Percentiles rank a stretch among this genome's conserved stretches.
Evolutionary conservation across 176 grass and related monocot species (phyloP).

Genomic region (Hyparrhenia diplandra): DNA sequence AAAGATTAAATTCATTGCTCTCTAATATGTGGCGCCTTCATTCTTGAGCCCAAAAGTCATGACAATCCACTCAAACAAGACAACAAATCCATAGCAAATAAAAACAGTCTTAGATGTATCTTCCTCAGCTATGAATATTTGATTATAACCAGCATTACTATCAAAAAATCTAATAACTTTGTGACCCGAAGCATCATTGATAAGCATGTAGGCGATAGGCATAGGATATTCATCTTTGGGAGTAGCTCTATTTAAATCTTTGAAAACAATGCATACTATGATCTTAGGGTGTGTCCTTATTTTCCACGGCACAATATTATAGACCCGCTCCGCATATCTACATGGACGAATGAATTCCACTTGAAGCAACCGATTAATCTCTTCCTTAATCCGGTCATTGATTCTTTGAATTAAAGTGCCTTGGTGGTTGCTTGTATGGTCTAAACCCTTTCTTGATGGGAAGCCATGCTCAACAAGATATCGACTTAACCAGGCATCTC

Average conservation of each 20-base stretch:
- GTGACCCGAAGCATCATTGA: background rate
- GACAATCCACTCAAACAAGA: background rate
- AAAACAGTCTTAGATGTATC: background rate
- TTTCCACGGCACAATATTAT: background rate
- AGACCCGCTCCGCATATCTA: background rate
- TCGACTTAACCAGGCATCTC: background rate
- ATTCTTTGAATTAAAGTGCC: background rate
- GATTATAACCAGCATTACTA: background rate
- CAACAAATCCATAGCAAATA: background rate
- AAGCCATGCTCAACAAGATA: background rate
- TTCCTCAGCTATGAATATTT: background rate
- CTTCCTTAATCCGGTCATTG: background rate
- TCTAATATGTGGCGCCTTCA: background rate
- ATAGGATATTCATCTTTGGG: background rate
- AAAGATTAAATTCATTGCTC: background rate
- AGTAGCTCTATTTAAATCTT: background rate
- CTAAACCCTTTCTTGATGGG: background rate
- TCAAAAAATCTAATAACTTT: background rate
- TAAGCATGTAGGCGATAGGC: background rate
- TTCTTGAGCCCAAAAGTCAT: background rate
- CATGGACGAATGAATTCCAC: background rate
- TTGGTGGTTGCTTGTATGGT: background rate
- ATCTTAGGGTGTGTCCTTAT: background rate
- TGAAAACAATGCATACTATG: background rate
- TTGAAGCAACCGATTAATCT: background rate